Conservation (phyloP, 148 eudicot genomes). For the Polygonum aviculare region DNA sequence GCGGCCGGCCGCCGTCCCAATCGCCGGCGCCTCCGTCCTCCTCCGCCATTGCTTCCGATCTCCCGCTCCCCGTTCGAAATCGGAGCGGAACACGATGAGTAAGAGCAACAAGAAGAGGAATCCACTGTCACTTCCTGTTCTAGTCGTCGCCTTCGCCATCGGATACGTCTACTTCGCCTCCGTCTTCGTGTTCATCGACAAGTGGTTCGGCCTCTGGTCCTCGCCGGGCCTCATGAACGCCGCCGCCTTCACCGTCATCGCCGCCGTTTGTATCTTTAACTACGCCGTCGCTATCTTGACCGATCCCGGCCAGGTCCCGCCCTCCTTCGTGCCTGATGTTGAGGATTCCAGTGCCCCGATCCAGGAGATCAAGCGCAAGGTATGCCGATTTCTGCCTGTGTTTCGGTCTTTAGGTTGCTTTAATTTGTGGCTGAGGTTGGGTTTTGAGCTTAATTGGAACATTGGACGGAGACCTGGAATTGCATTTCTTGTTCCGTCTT, state of each 20-base stretch:
- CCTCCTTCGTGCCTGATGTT: conserved; percentile 61
- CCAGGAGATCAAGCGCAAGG: conserved; percentile 98
- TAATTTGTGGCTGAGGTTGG: conserved; percentile 5
- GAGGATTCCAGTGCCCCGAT: conserved; percentile 56
- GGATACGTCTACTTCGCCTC: conserved; percentile 59
- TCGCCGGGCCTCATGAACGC: conserved; percentile 85
- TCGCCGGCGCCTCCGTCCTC: neutral
- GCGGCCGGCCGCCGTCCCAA: conserved; percentile 10
- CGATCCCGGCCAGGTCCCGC: conserved; percentile 88
- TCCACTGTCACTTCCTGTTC: conserved; percentile 53
- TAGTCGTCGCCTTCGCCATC: conserved; percentile 39
- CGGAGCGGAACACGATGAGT: conserved; percentile 2
- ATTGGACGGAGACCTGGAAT: neutral
- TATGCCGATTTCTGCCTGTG: neutral
- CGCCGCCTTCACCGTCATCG: conserved; percentile 43
- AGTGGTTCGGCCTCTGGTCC: conserved; percentile 76
- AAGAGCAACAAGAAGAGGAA: conserved; percentile 29
- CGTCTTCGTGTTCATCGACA: conserved; percentile 60
- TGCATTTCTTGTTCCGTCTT: neutral
- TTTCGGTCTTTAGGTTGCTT: neutral
- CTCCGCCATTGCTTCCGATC: neutral
- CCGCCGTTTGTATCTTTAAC: conserved; percentile 41
- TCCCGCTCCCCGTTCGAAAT: neutral
- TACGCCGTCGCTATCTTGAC: conserved; percentile 51
- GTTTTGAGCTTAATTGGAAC: neutral